Evolutionary conservation across 2,329 filamentous ascomycete genomes (phyloP), one percentile per base, ranked within the genome.

Genomic region (Sporothrix sp.): DNA sequence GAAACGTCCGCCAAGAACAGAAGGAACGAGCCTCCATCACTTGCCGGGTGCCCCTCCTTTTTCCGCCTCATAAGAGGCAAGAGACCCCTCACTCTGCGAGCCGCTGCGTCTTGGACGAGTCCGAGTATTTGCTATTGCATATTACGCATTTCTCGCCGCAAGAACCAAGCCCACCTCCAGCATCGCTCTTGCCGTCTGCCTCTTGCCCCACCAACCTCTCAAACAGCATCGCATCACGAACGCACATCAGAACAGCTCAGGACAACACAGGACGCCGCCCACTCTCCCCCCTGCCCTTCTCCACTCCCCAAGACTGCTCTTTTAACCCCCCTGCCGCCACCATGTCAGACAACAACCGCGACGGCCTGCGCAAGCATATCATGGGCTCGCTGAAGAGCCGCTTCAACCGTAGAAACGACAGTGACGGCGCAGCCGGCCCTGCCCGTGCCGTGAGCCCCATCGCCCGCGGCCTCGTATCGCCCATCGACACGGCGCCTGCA

Each of bases 381-480:
- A 27, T 57, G 5, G 51, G 38, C 27, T 55, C 55, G 0, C 14
- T 57, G 8, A 52, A 52, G 27, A 40, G 14, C 25, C 38, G 27
- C 10, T 27, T 54, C 7, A 11, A 28, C 16, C 42, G 30, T 9
- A 32, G 9, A 6, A n/a, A 35, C 5, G 32, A 33, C 2, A 4
- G 10, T 3, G 30, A 44, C 21, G 39, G 37, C 43, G 38, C n/a
- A n/a, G n/a, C n/a, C n/a, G n/a, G n/a, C n/a, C n/a, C n/a, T n/a
- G n/a, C 44, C 7, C 23, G 23, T 23, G 7, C 40, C 14, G 14
- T 27, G 18, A 33, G 36, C 7, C 28, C 46, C 20, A 28, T 40
- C 20, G 23, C 27, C 23, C 35, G 33, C 13, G 35, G 33, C 16
- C 14, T 21, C 11, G 16, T 2, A 18, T 16, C 25, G 14, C 10